phyloP scores from a whole-genome alignment of 257 asterid species.

The Nicotiana otophora region DNA sequence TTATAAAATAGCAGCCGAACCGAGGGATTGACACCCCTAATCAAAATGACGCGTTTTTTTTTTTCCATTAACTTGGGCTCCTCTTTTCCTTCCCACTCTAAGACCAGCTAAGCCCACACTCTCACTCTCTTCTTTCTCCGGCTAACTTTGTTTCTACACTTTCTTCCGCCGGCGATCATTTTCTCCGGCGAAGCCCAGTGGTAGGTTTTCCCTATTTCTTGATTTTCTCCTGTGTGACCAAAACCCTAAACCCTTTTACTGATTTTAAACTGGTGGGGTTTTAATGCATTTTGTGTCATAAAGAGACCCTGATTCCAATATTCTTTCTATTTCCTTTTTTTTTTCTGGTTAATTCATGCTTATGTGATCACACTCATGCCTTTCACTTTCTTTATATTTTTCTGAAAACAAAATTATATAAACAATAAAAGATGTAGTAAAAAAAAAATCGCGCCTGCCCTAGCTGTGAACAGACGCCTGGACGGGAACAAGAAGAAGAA shows the following conservation, averaged over 20 bases:
- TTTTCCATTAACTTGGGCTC: neutral
- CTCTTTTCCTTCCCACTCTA: neutral
- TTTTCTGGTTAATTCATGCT: neutral
- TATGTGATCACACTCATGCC: neutral
- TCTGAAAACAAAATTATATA: neutral
- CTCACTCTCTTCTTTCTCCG: neutral
- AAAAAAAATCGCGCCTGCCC: too few relatives aligned
- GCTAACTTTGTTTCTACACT: neutral
- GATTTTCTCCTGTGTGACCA: neutral
- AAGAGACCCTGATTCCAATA: neutral
- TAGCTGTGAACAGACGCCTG: too few relatives aligned
- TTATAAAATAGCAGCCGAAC: too few relatives aligned
- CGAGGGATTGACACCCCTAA: too few relatives aligned
- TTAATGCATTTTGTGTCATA: neutral
- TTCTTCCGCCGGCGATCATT: neutral
- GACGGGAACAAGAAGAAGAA: too few relatives aligned
- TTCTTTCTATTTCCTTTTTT: neutral
- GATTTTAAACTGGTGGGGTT: neutral
- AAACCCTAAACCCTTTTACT: neutral
- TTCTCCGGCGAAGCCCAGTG: neutral
- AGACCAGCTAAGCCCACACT: neutral
- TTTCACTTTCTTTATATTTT: neutral
- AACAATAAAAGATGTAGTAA: too few relatives aligned
- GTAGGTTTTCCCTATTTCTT: neutral
- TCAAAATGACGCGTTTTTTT: too few relatives aligned